Conservation (phyloP, 148 eudicot species). For the Rhododendron molle region DNA sequence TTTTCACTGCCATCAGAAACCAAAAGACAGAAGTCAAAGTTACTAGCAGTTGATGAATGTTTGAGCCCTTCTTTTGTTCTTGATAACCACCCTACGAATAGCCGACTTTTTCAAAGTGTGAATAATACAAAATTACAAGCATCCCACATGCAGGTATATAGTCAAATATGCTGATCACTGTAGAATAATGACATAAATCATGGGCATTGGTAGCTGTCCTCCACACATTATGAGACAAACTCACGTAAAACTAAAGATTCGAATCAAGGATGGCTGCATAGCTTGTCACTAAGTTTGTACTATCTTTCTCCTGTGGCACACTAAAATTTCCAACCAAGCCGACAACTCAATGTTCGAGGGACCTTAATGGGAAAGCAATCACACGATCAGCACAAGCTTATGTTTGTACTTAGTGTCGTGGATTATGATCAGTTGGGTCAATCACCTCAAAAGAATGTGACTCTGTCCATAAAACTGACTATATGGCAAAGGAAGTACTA, state of each 20-base stretch:
- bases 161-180: neutral
- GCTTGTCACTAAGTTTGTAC: conserved; percentile 1
- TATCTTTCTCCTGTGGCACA: neutral
- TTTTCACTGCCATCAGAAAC: neutral
- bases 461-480: neutral
- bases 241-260: neutral
- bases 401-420: neutral
- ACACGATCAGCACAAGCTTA: neutral
- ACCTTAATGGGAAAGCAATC: neutral
- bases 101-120: neutral
- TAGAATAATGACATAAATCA: neutral
- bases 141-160: neutral
- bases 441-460: neutral
- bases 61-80: neutral
- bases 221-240: neutral
- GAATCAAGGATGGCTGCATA: neutral
- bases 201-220: neutral
- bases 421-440: neutral
- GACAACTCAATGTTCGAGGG: neutral
- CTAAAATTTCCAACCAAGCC: neutral
- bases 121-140: neutral
- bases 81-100: neutral
- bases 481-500: neutral
- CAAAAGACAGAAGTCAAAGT: neutral
- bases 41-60: neutral